Conservation (phyloP, 352 stramenopile species). For the Phytophthora fragariae region DNA sequence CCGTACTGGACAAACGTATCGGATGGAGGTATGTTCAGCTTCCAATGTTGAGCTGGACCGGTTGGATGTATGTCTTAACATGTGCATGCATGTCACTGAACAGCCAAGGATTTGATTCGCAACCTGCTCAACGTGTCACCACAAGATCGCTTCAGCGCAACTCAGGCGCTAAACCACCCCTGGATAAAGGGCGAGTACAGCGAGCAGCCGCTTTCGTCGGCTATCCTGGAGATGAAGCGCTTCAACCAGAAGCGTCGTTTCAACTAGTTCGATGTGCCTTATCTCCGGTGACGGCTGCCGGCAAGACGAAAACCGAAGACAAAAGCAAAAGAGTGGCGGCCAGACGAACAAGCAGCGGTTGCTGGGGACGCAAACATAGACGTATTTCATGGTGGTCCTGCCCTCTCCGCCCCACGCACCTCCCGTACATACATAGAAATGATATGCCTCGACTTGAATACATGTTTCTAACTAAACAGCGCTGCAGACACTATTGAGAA, state of each 20-base stretch:
- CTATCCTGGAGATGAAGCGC: slow-evolving; percentile 89
- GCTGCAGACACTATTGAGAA: background rate
- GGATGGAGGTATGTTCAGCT: slow-evolving; percentile 53
- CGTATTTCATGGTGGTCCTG: slow-evolving; percentile 49
- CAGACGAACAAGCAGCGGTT: slow-evolving; percentile 36
- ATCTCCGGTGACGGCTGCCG: slow-evolving; percentile 32
- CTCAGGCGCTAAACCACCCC: slow-evolving; percentile 75
- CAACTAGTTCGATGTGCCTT: slow-evolving; percentile 57
- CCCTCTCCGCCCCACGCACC: slow-evolving; percentile 36
- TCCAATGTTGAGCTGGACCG: slow-evolving; percentile 3
- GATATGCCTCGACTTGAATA: slow-evolving; percentile 46
- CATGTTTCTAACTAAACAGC: slow-evolving; percentile 40
- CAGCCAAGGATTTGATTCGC: slow-evolving; percentile 85
- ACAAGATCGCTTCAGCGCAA: slow-evolving; percentile 76
- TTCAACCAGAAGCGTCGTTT: slow-evolving; percentile 91
- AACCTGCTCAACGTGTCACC: slow-evolving; percentile 80
- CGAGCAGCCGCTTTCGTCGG: slow-evolving; percentile 81
- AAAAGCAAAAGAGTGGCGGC: slow-evolving; percentile 31
- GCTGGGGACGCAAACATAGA: slow-evolving; percentile 50
- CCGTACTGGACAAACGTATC: slow-evolving; percentile 91
- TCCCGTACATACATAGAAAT: slow-evolving; percentile 46
- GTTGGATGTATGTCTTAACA: slow-evolving; percentile 14
- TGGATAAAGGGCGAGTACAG: slow-evolving; percentile 90
- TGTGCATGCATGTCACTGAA: slow-evolving; percentile 9
- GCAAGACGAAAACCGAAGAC: slow-evolving; percentile 29